A percentile compares a stretch with the other conserved stretches of the same genome.
These are phyloP conservation scores for Trichosporon sp. DNA, from an alignment of 1,284 basidiomycete species.

Conservation along the genomic window DNA sequence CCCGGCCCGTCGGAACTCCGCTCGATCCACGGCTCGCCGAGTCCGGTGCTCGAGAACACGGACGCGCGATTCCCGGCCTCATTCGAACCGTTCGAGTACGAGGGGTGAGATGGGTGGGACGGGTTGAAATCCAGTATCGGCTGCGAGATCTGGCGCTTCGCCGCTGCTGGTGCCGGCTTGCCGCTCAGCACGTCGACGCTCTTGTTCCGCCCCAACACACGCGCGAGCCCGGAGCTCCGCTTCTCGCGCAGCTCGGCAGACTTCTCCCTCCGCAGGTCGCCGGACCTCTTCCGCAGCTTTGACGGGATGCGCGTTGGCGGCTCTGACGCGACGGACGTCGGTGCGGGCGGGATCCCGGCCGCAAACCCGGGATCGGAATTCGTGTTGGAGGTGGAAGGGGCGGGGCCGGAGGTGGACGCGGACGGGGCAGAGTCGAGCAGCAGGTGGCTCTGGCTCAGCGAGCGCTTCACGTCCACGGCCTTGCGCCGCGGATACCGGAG, in stretches of 20 bases:
- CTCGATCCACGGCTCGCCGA: neutral
- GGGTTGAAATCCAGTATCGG: neutral
- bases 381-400: neutral
- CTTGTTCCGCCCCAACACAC: neutral
- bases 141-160: neutral
- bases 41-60: neutral
- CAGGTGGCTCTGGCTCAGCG: neutral
- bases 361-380: neutral
- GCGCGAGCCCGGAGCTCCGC: neutral
- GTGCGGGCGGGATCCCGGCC: neutral
- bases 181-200: neutral
- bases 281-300: neutral
- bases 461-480: constrained; percentile 1
- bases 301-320: neutral
- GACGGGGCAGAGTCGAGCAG: neutral
- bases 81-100: neutral
- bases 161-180: neutral
- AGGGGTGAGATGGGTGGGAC: neutral
- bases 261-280: neutral
- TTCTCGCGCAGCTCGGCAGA: neutral
- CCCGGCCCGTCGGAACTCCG: neutral
- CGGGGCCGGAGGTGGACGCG: neutral
- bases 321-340: neutral
- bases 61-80: neutral
- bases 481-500: neutral